Evolutionary conservation across 495 filamentous ascomycete genomes (phyloP).

Genomic region (Glutinoglossum americanum): DNA sequence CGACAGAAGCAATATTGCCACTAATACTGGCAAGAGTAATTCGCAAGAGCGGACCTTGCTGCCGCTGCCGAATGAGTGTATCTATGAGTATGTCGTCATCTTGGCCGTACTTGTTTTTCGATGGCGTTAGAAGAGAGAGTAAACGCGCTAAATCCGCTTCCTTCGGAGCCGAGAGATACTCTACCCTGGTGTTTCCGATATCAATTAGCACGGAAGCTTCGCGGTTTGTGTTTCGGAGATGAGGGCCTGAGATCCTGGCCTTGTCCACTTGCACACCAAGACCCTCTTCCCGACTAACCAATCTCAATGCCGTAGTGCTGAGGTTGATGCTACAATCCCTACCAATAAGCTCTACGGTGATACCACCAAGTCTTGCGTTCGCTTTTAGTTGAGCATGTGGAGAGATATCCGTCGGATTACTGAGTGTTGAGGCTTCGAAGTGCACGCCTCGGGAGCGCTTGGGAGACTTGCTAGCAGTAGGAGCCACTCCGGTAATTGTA

Average conservation of each 20-base stretch:
- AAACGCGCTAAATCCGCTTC: conserved; percentile 64
- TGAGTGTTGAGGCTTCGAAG: conserved; percentile 30
- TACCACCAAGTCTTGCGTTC: conserved; percentile 54
- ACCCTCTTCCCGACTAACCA: conserved; percentile 47
- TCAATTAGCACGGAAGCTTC: conserved; percentile 30
- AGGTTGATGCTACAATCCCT: conserved; percentile 51
- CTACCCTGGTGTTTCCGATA: conserved; percentile 43
- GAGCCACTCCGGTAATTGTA: conserved; percentile 23
- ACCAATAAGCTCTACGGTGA: conserved; percentile 50
- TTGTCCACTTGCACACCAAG: conserved; percentile 53
- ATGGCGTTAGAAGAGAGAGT: conserved; percentile 71
- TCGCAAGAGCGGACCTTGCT: conserved; percentile 70
- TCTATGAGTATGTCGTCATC: conserved; percentile 92
- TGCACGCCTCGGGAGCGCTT: conserved; percentile 39
- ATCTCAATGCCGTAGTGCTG: conserved; percentile 58
- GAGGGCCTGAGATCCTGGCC: conserved; percentile 50
- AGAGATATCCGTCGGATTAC: conserved; percentile 13
- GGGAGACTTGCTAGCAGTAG: conserved; percentile 13
- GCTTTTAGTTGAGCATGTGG: conserved; percentile 35
- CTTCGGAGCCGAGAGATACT: conserved; percentile 51
- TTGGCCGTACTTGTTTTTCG: conserved; percentile 74
- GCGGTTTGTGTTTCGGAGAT: conserved; percentile 24
- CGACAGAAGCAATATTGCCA: conserved; percentile 31
- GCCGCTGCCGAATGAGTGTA: conserved; percentile 70
- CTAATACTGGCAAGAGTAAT: conserved; percentile 39